phyloP scores from a whole-genome alignment of 352 stramenopile species.

The Phytopythium chamaehyphon region DNA sequence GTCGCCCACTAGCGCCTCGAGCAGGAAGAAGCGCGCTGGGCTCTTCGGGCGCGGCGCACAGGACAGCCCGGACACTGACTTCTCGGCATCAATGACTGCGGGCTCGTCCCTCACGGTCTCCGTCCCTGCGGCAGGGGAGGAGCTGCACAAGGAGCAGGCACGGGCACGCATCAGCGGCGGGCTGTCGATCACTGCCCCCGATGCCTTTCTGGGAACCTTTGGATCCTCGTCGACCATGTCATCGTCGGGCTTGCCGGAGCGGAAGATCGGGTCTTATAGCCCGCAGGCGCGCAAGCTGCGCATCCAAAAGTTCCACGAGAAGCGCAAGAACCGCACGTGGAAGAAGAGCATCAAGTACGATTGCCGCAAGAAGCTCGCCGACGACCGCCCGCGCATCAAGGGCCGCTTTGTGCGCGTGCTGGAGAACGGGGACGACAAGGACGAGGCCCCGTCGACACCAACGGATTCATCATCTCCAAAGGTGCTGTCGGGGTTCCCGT shows the following conservation, averaged over 20 bases:
- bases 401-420: conserved; percentile 90
- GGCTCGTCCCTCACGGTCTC: conserved; percentile 30
- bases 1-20: conserved; percentile 64
- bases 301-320: conserved; percentile 97
- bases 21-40: conserved; percentile 36
- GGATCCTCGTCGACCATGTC: conserved; percentile 27
- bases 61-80: conserved; percentile 14
- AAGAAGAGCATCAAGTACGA: conserved; percentile 99
- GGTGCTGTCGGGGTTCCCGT: conserved; percentile 18
- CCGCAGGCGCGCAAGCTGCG: conserved; percentile 89
- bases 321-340: conserved; percentile 96
- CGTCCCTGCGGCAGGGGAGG: conserved; percentile 23
- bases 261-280: conserved; percentile 94
- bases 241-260: conserved; percentile 18
- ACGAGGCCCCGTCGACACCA: conserved; percentile 28
- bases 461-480: conserved; percentile 12
- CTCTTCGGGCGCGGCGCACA: conserved; percentile 29
- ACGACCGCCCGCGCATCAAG: conserved; percentile 93
- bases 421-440: conserved; percentile 51
- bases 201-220: conserved; percentile 42
- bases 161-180: conserved; percentile 16
- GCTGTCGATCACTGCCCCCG: conserved; percentile 27
- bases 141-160: conserved; percentile 33
- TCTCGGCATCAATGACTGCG: not conserved
- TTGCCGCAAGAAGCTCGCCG: conserved; percentile 97